Evolutionary conservation across 2,329 filamentous ascomycete genomes (phyloP).

Genomic region (Neofusicoccum umdonicola): DNA sequence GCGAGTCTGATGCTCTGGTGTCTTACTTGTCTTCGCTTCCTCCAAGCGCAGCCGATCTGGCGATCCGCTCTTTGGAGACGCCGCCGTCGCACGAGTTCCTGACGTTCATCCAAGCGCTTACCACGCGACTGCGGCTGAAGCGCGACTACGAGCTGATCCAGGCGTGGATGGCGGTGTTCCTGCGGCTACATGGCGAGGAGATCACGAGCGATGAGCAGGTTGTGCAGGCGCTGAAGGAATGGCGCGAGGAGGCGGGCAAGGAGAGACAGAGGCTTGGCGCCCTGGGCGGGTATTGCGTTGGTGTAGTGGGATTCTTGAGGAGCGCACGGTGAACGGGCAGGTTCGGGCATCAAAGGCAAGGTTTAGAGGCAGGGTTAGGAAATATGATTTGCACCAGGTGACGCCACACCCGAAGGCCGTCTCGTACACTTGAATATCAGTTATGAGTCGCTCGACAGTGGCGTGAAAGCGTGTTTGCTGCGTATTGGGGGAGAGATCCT

Average conservation of each 20-base stretch:
- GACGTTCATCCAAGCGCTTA: slow-evolving; percentile 79
- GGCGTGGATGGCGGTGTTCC: slow-evolving; percentile 95
- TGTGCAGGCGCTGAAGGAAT: slow-evolving; percentile 61
- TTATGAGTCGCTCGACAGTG: not conserved
- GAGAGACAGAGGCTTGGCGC: slow-evolving; percentile 70
- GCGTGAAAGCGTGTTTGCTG: slow-evolving; percentile 7
- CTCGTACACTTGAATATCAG: not conserved
- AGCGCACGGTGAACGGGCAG: slow-evolving; percentile 31
- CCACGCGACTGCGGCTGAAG: slow-evolving; percentile 63
- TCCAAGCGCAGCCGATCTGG: slow-evolving; percentile 83
- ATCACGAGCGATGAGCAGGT: slow-evolving; percentile 47
- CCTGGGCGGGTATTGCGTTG: slow-evolving; percentile 82
- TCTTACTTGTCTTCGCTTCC: slow-evolving; percentile 76
- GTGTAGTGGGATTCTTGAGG: slow-evolving; percentile 79
- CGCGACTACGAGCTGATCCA: slow-evolving; percentile 91
- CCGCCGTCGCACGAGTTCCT: slow-evolving; percentile 66
- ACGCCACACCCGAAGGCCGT: slow-evolving; percentile 6
- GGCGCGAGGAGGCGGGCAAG: slow-evolving; percentile 69
- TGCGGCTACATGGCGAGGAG: slow-evolving; percentile 71
- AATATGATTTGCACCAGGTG: not conserved
- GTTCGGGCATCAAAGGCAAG: slow-evolving; percentile 4
- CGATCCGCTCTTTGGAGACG: slow-evolving; percentile 73
- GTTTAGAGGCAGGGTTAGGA: not conserved
- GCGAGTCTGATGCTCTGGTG: slow-evolving; percentile 68
- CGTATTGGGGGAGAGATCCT: not conserved